Conservation (phyloP, 768 basidiomycete species). For the Collybiopsis luxurians region DNA sequence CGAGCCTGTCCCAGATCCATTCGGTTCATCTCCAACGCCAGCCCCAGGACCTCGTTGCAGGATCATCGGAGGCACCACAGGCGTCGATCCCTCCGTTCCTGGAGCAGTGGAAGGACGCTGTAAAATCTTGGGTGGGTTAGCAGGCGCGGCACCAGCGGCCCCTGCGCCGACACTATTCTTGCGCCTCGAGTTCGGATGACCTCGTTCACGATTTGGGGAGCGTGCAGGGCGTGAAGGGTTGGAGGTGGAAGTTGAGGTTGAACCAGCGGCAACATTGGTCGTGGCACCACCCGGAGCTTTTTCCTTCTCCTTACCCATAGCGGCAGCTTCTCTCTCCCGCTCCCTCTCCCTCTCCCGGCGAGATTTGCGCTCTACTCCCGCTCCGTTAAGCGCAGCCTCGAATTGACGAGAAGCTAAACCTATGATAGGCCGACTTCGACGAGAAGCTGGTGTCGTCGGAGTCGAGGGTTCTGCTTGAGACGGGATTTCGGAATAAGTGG, state of each 20-base stretch:
- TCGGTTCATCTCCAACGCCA: background rate
- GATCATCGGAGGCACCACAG: background rate
- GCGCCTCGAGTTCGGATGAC: constrained; percentile 13
- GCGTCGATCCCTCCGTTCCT: constrained; percentile 2
- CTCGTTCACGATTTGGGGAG: constrained; percentile 2
- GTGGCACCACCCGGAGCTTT: background rate
- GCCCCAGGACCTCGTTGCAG: background rate
- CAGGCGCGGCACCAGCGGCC: constrained; percentile 8
- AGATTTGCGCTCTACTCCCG: constrained; percentile 38
- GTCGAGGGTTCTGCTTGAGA: constrained; percentile 10
- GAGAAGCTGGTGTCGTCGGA: constrained; percentile 23
- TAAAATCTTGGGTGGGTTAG: constrained; percentile 28
- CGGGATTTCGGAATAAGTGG: constrained; percentile 11
- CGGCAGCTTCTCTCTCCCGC: constrained; percentile 15
- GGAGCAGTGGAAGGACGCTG: constrained; percentile 20
- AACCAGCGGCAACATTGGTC: background rate
- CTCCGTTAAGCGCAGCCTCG: constrained; percentile 68
- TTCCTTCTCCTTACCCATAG: constrained; percentile 14
- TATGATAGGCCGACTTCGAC: constrained; percentile 55
- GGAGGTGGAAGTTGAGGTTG: background rate
- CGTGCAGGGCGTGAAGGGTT: background rate
- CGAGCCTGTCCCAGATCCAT: background rate
- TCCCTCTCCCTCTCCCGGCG: constrained; percentile 23
- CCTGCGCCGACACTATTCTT: constrained; percentile 1
- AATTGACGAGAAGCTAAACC: constrained; percentile 67